Evolutionary conservation across 225 moss, liverwort and hornwort species (phyloP).

Genomic region (Rhytidiadelphus loreus): DNA sequence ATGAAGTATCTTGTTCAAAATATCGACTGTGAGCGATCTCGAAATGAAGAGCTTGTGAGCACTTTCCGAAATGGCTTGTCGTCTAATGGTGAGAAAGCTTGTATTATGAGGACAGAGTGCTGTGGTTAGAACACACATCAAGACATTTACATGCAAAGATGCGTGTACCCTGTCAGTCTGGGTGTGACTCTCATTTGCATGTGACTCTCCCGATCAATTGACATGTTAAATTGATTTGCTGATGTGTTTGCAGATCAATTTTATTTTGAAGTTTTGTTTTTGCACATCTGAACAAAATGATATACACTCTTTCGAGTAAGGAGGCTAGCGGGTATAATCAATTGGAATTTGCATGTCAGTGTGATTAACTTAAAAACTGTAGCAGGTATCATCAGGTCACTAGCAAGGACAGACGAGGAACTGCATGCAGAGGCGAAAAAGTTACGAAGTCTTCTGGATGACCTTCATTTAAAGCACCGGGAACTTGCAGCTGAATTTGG

Average conservation of each 20-base stretch:
- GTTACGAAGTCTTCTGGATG: slow-evolving; percentile 60
- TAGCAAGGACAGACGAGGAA: slow-evolving; percentile 62
- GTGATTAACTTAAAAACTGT: neutral
- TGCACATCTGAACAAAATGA: neutral
- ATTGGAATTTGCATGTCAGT: neutral
- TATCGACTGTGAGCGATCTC: slow-evolving; percentile 69
- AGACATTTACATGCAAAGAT: neutral
- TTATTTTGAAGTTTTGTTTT: neutral
- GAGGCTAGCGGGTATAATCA: neutral
- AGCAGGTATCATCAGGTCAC: slow-evolving; percentile 55
- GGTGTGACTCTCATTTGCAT: neutral
- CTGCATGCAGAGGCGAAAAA: slow-evolving; percentile 47
- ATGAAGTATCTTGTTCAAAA: slow-evolving; percentile 74
- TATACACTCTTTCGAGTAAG: neutral
- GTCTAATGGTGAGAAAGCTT: slow-evolving; percentile 60
- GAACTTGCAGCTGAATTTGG: slow-evolving; percentile 68
- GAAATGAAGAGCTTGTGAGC: slow-evolving; percentile 69
- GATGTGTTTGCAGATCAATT: neutral
- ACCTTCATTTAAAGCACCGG: slow-evolving; percentile 66
- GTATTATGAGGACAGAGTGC: neutral
- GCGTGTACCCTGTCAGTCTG: neutral
- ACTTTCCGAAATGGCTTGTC: slow-evolving; percentile 47
- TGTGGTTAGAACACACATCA: neutral
- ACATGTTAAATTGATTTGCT: neutral
- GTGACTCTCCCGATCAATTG: neutral